These are phyloP conservation scores for Melastoma candidum DNA, from an alignment of 441 rosid species.

Conservation along the genomic window DNA sequence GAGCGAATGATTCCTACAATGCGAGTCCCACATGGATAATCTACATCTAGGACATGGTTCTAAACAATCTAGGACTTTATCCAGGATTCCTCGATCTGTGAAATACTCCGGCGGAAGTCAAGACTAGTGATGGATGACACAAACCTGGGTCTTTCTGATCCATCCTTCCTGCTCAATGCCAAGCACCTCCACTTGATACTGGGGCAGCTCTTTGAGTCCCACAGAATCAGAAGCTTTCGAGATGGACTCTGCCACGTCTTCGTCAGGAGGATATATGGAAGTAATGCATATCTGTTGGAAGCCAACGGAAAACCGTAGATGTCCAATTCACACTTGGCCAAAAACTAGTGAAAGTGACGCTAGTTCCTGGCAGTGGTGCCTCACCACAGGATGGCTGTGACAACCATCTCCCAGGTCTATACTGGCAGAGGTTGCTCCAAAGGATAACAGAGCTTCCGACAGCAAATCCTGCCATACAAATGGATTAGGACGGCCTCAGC, in stretches of 20 bases:
- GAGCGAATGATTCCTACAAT: conserved; percentile 62
- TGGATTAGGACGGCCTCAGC: background rate
- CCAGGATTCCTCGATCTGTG: background rate
- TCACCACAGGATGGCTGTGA: conserved; percentile 29
- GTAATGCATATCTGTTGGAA: conserved; percentile 41
- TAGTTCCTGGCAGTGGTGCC: conserved; percentile 23
- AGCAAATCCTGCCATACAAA: conserved; percentile 40
- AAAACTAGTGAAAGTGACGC: no score
- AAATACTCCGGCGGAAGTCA: background rate
- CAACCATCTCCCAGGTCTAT: conserved; percentile 38
- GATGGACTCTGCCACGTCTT: conserved; percentile 51
- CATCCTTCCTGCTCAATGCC: conserved; percentile 57
- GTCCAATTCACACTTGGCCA: background rate
- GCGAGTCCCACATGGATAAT: background rate
- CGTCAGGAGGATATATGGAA: conserved; percentile 46
- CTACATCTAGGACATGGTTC: background rate
- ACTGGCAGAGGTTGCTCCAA: conserved; percentile 70
- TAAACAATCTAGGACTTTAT: no score
- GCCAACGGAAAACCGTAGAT: background rate
- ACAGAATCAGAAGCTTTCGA: conserved; percentile 61
- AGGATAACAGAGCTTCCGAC: conserved; percentile 72
- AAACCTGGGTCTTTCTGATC: conserved; percentile 64
- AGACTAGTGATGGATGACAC: conserved; percentile 1
- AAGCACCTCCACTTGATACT: conserved; percentile 39
- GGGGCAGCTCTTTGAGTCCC: conserved; percentile 56